phyloP scores from a whole-genome alignment of 2,329 filamentous ascomycete species.

The Aspergillus sp. region DNA sequence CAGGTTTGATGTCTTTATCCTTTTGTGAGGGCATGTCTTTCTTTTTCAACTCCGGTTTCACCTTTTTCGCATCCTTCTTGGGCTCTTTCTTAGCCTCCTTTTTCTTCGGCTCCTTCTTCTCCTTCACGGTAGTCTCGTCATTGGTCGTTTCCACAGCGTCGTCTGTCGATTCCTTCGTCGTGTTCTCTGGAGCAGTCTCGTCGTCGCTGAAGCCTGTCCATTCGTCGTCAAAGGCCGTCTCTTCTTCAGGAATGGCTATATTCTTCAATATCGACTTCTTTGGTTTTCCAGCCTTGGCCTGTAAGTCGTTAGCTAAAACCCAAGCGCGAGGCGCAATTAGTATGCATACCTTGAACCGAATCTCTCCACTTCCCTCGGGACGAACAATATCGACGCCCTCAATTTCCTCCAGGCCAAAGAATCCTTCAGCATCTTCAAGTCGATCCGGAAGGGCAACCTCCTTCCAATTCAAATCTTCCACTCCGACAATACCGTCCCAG shows the following conservation, averaged over 20 bases:
- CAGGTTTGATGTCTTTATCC: slow-evolving; percentile 29
- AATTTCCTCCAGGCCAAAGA: slow-evolving; percentile 88
- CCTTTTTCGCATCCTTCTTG: slow-evolving; percentile 21
- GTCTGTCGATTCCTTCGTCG: slow-evolving; percentile 16
- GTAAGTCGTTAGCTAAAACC: slow-evolving; percentile 2
- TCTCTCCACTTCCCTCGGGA: slow-evolving; percentile 53
- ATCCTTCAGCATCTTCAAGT: slow-evolving; percentile 86
- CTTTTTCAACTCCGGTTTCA: slow-evolving; percentile 28
- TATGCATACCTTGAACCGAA: slow-evolving; percentile 42
- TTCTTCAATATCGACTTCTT: slow-evolving; percentile 33
- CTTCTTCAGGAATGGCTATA: slow-evolving; percentile 14
- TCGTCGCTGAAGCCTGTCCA: slow-evolving; percentile 66
- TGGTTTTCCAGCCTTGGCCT: slow-evolving; percentile 36
- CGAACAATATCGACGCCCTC: slow-evolving; percentile 84
- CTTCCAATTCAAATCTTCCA: slow-evolving; percentile 61
- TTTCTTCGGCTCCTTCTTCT: slow-evolving; percentile 23
- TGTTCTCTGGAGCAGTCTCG: slow-evolving; percentile 18
- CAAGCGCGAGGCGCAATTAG: not conserved
- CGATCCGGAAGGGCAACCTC: slow-evolving; percentile 69
- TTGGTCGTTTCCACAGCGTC: slow-evolving; percentile 9
- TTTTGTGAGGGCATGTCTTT: slow-evolving; percentile 34
- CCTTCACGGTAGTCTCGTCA: slow-evolving; percentile 19
- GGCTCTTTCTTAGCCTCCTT: slow-evolving; percentile 16
- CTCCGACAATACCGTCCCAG: slow-evolving; percentile 29
- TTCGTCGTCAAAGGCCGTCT: slow-evolving; percentile 50